Evolutionary conservation across 2,329 filamentous ascomycete genomes (phyloP), one percentile per base, ranked within the genome.

Genomic region (Penicillium expansum): DNA sequence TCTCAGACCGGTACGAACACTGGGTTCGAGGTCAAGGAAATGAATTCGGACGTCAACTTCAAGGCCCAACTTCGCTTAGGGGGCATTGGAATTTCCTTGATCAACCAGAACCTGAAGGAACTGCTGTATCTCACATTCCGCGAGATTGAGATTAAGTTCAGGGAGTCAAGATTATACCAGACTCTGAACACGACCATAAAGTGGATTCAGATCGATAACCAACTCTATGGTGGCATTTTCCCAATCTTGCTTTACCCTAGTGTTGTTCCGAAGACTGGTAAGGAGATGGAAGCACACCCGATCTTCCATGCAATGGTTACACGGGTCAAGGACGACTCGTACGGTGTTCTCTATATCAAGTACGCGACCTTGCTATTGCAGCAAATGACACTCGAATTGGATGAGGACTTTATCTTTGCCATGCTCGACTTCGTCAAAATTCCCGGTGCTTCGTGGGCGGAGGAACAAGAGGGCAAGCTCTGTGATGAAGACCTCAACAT

Each of bases 141-240:
- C 49, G 93, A 96, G 60, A 90, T 97, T 27, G 88, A 94, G 66
- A 77, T 99, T 62, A 92, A 92, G 59, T 96, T 94, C 74, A 91
- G 87, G 55, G 94, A 99, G 69, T 97, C 94, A n/a, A 84, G 87
- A 18, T 80, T 97, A 16, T 96, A 96, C 70, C 94, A 99, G 75
- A 97, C 92, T 0, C 77, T 97, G 60, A 93, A 91, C 47, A 80
- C 94, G 49, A 90, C 91, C 0, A 88, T 97, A 71, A 97, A 99
- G 74, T 99, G 95, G 95, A 94, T 99, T 29, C 94, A 99, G 75
- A 90, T 99, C 66, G 94, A 99, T 76, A 99, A 99, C 67, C 94
- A 99, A 74, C 84, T 99, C 14, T 99, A 99, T 69, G 95, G 95
- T 29, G 94, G 95, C 27, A 92, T 99, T 65, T 99, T 99, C 81